These are phyloP conservation scores for Tolypocladium guangdongense DNA, from an alignment of 2,329 filamentous ascomycete species.

Conservation along the genomic window DNA sequence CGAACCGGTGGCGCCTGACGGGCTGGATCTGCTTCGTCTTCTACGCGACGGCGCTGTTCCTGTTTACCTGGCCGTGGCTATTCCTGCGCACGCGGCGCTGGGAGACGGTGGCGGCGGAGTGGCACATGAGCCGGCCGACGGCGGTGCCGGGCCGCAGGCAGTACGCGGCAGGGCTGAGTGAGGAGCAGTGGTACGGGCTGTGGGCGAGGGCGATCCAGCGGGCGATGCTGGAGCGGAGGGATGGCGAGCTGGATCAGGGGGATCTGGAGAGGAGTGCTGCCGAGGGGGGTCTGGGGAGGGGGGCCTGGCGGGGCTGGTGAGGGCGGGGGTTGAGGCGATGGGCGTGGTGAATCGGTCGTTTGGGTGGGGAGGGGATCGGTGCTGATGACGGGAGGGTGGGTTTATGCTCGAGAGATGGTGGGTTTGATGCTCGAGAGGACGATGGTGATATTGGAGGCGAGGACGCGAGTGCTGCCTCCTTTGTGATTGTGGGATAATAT, in stretches of 20 bases:
- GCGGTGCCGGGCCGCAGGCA: slow-evolving; percentile 19
- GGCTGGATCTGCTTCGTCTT: slow-evolving; percentile 54
- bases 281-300: slow-evolving; percentile 20
- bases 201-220: slow-evolving; percentile 51
- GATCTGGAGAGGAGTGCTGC: slow-evolving; percentile 37
- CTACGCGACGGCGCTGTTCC: slow-evolving; percentile 55
- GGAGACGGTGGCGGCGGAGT: slow-evolving; percentile 51
- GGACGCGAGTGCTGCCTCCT: background rate
- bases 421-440: background rate
- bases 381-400: slow-evolving; percentile 1
- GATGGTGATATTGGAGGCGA: background rate
- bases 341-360: slow-evolving; percentile 40
- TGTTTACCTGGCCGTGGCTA: slow-evolving; percentile 61
- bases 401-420: background rate
- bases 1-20: slow-evolving; percentile 55
- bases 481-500: background rate
- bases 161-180: slow-evolving; percentile 40
- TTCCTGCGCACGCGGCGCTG: slow-evolving; percentile 58
- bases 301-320: slow-evolving; percentile 32
- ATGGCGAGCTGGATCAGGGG: slow-evolving; percentile 43
- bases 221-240: slow-evolving; percentile 46
- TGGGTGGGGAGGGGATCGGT: slow-evolving; percentile 35
- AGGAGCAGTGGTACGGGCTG: slow-evolving; percentile 50
- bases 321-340: slow-evolving; percentile 39
- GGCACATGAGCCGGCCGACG: slow-evolving; percentile 29